Percentiles rank a stretch among this genome's conserved stretches.
These are phyloP conservation scores for Clonostachys rhizophaga DNA, from an alignment of 2,329 filamentous ascomycete genomes.

Conservation along the genomic window DNA sequence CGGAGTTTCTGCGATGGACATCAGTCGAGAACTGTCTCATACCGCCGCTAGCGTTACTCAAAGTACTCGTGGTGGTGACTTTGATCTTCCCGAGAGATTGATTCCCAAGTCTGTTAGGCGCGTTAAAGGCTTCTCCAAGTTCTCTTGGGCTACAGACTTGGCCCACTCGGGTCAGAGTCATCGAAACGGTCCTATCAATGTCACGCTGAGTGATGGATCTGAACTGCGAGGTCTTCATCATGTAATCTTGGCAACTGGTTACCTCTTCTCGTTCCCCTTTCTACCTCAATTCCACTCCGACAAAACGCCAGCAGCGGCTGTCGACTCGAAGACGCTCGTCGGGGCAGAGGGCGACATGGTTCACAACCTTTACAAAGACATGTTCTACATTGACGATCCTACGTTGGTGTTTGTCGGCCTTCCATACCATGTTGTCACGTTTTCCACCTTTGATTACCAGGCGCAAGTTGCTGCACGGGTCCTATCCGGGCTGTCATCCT, in stretches of 20 bases:
- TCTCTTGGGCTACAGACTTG: conserved; percentile 13
- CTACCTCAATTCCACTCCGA: conserved; percentile 41
- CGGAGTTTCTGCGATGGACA: conserved; percentile 35
- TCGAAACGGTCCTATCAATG: conserved; percentile 38
- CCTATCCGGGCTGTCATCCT: neutral
- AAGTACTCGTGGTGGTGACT: conserved; percentile 51
- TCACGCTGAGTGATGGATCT: conserved; percentile 48
- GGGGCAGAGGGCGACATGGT: conserved; percentile 56
- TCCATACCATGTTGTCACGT: conserved; percentile 62
- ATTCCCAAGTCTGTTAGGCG: conserved; percentile 48
- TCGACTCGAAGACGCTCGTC: conserved; percentile 49
- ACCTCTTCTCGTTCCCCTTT: conserved; percentile 64
- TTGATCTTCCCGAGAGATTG: conserved; percentile 48
- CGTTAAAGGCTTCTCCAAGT: conserved; percentile 45
- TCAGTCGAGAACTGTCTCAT: conserved; percentile 29
- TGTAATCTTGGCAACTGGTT: conserved; percentile 64
- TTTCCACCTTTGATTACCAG: conserved; percentile 68
- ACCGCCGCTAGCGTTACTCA: conserved; percentile 34
- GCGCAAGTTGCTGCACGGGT: conserved; percentile 56
- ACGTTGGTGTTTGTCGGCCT: conserved; percentile 60
- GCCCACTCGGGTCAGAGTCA: conserved; percentile 7
- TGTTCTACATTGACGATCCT: conserved; percentile 67
- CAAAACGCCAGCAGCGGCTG: conserved; percentile 31
- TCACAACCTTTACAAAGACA: conserved; percentile 67
- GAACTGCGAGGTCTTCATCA: conserved; percentile 51